Conservation (phyloP, 192 early-diverging fungal species). For the Backusella circina region DNA sequence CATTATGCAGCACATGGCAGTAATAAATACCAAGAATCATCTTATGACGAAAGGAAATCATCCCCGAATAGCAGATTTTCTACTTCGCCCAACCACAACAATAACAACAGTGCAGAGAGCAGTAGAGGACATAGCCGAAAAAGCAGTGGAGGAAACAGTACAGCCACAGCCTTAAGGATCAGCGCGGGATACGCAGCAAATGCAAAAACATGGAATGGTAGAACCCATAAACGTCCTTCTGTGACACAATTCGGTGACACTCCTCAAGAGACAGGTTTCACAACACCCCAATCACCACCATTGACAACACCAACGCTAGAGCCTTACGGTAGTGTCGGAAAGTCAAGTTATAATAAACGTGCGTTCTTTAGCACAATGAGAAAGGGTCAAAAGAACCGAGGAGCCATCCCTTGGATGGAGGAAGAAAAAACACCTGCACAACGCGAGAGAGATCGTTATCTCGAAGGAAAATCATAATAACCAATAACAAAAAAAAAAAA, state of each 20-base stretch:
- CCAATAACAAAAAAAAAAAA: background rate
- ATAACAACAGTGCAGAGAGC: background rate
- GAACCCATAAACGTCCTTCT: background rate
- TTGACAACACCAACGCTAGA: background rate
- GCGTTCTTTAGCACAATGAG: conserved; percentile 11
- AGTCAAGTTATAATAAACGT: background rate
- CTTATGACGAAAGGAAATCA: background rate
- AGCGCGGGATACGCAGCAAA: background rate
- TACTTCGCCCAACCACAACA: background rate
- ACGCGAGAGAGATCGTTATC: conserved; percentile 18
- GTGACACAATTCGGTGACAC: background rate
- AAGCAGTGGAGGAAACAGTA: conserved; percentile 6
- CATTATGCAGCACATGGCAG: background rate
- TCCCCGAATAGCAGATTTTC: background rate
- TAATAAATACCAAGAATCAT: background rate
- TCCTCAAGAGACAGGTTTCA: background rate
- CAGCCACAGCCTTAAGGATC: conserved; percentile 2
- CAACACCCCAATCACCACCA: background rate
- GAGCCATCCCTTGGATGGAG: conserved; percentile 7
- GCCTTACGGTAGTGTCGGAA: background rate
- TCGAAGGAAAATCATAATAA: conserved; percentile 2
- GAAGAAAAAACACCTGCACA: conserved; percentile 18
- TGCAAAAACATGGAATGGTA: conserved; percentile 10
- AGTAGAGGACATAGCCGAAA: conserved; percentile 7
- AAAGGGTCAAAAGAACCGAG: conserved; percentile 10